Evolutionary conservation across 345 rosid genomes (phyloP), one percentile per base, ranked within the genome.

Genomic region (Pugionium cornutum): DNA sequence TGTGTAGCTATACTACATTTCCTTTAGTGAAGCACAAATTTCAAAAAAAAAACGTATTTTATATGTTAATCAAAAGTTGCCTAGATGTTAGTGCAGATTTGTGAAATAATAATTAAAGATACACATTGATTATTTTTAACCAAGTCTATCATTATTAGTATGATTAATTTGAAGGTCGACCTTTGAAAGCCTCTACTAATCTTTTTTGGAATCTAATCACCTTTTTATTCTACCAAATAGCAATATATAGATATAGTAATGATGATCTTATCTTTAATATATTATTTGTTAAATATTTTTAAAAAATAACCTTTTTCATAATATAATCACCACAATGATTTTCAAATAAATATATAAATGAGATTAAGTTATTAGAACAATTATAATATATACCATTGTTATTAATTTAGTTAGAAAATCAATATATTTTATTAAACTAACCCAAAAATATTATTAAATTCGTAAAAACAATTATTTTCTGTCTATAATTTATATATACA

Each of bases 61-160:
- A 35, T 58, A 43, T 53, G 45, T 71, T 41, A 37, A 18, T 18
- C 18, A 18, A 18, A 72, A 58, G 57, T 45, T 73, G 72, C 59
- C 72, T 66, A 44, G 62, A 66, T 73, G 57, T 73, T 66, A 30
- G 72, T 45, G 57, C 53, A 57, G 28, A 49, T 58, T 59, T 66
- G 62, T 73, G 67, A 66, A 66, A 54, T 6, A 66, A 53, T 52
- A 58, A 66, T 18, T 18, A 59, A 37, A 65, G 51, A 25, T 50
- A 18, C 42, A 25, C 55, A 50, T 25, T 26, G 1, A 9, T 34
- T 42, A 2, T 4, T 34, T 52, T 32, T 6, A 41, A 35, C 43
- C 49, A 51, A 43, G 6, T 18, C 6, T 46, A 34, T 45, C 47
- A 28, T 5, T 58, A 36, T 28, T 51, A 52, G 55, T 49, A 29